These are phyloP conservation scores for Hericium rajendrae DNA, from an alignment of 768 basidiomycete genomes.

Conservation along the genomic window DNA sequence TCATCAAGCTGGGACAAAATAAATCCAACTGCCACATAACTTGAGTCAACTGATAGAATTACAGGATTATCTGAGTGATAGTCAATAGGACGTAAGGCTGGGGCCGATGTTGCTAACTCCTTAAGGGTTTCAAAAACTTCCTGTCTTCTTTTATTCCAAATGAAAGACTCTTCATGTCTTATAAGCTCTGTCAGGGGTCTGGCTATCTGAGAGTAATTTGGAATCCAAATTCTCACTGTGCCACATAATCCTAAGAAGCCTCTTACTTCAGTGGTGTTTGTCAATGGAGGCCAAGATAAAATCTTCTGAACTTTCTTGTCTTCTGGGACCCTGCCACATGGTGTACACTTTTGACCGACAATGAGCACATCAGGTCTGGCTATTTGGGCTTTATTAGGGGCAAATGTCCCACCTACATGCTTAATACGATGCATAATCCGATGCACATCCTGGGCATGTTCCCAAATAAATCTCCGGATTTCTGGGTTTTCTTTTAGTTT, in stretches of 20 bases:
- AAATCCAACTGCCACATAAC: no score
- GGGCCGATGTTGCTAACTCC: background rate
- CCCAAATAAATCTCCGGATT: background rate
- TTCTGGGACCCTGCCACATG: slow-evolving; percentile 23
- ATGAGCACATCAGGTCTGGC: slow-evolving; percentile 17
- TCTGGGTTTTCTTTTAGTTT: background rate
- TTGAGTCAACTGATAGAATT: no score
- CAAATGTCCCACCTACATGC: background rate
- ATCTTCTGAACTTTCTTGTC: slow-evolving; percentile 18
- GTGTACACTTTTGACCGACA: slow-evolving; percentile 30
- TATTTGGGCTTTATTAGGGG: background rate
- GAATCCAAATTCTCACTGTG: no score
- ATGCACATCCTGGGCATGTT: background rate
- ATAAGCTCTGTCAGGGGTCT: no score
- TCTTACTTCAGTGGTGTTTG: no score
- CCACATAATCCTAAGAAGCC: no score
- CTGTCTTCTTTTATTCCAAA: background rate
- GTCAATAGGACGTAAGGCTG: no score
- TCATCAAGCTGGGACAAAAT: no score
- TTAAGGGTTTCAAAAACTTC: background rate
- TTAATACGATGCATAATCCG: background rate
- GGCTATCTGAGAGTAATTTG: no score
- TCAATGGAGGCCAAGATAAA: background rate
- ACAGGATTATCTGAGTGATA: no score
- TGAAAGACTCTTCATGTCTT: background rate